Percentiles rank a stretch among this genome's conserved stretches.
phyloP scores from a whole-genome alignment of 108 stramenopile species.

The Cyclotella choctawhatcheeana region DNA sequence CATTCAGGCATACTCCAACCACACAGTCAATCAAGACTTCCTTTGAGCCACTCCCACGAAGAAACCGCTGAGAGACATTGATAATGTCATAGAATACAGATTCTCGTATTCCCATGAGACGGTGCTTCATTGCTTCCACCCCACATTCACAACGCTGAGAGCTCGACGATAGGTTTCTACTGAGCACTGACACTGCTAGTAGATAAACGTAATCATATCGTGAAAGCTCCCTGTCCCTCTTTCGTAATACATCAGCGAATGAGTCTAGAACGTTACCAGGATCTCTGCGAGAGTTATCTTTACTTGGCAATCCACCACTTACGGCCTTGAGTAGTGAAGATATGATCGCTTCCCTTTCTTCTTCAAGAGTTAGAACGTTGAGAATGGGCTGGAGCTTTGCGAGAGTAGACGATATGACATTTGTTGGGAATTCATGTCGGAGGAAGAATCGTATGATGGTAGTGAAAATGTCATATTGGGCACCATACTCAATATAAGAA shows the following conservation, averaged over 20 bases:
- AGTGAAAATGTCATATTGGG: conserved; percentile 72
- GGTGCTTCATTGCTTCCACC: conserved; percentile 54
- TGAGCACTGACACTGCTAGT: conserved; percentile 40
- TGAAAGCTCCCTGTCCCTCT: conserved; percentile 20
- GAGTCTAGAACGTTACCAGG: conserved; percentile 39
- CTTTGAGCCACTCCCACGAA: conserved; percentile 25
- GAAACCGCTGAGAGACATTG: conserved; percentile 20
- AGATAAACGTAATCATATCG: conserved; percentile 47
- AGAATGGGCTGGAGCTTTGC: conserved; percentile 61
- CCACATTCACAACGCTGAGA: conserved; percentile 56
- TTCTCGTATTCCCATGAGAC: conserved; percentile 25
- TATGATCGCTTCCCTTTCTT: conserved; percentile 29
- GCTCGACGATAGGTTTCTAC: conserved; percentile 50
- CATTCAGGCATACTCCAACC: conserved; percentile 25
- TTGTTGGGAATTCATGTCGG: conserved; percentile 63
- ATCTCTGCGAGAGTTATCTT: conserved; percentile 43
- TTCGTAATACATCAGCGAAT: conserved; percentile 34
- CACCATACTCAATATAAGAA: conserved; percentile 79
- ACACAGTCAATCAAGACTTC: conserved; percentile 29
- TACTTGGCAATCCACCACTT: conserved; percentile 41
- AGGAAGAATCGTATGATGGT: conserved; percentile 73
- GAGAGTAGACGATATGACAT: conserved; percentile 54
- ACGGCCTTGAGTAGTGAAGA: conserved; percentile 22
- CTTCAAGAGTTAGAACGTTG: conserved; percentile 69
- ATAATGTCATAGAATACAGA: conserved; percentile 36